Evolutionary conservation across 805 yeast genomes (phyloP), one percentile per base, ranked within the genome.

Genomic region (Saccharomyces mikatae): DNA sequence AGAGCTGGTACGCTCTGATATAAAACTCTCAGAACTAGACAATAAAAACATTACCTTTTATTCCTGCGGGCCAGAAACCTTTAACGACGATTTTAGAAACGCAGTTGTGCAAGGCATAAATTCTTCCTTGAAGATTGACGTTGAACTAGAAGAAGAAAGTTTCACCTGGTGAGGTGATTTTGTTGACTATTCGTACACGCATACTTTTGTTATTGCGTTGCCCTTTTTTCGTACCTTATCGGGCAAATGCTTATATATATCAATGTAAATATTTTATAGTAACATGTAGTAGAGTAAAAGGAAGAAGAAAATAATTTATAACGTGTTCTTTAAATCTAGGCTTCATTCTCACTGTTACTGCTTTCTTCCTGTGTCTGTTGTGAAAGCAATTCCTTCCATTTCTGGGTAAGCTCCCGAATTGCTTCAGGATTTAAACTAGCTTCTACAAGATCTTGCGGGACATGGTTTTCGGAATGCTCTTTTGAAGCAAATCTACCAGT

Each of bases 381-480:
- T 1, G 51, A 52, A 47, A 74, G 66, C 46, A 76, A 55, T 49
- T 76, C 76, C 41, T 70, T 66, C 89, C 89, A 86, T 54, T 81
- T 76, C 55, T 75, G 75, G 0, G 87, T 82, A 58, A 87, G 71
- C 51, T 86, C 90, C 11, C 80, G 83, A 79, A 89, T 84, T 0
- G 86, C 79, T 22, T 77, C 75, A 0, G 91, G 79, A 60, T 86
- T 83, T 61, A 82, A 63, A 32, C 87, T 77, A 1, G 97, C 96
- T 66, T 89, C 94, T 3, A 94, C 86, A 22, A 94, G 82, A 63
- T 94, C 99, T 52, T 80, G 76, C 0, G 99, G 99, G 2, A 94
- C 96, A 63, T 88, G 91, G 67, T 84, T 89, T 62, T 92, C 96
- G 1, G 96, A 81, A 65, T 89, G 92, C 50, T 89, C 96, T 59